These are phyloP conservation scores for Ambispora gerdemannii DNA, from an alignment of 192 early-diverging fungal species.

Conservation along the genomic window DNA sequence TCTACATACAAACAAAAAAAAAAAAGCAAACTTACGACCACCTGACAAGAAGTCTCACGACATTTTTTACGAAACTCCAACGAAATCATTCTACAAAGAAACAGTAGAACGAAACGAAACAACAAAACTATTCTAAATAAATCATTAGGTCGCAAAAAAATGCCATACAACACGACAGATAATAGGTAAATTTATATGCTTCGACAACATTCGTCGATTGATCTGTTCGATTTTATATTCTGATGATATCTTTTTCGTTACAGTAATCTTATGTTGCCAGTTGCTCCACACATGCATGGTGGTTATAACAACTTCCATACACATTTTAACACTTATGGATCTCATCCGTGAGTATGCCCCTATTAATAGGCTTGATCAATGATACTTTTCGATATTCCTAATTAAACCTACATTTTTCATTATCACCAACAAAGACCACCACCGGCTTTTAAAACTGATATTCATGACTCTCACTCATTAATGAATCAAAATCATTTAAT, in stretches of 20 bases:
- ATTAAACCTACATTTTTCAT: background rate
- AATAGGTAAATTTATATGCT: background rate
- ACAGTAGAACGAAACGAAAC: too few relatives aligned
- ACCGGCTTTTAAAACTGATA: slow-evolving; percentile 12
- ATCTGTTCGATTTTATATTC: too few relatives aligned
- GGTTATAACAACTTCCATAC: background rate
- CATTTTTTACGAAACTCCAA: too few relatives aligned
- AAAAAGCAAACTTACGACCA: too few relatives aligned
- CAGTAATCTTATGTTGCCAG: background rate
- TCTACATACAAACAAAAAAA: too few relatives aligned
- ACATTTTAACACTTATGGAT: background rate
- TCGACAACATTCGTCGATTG: too few relatives aligned
- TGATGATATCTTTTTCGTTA: background rate
- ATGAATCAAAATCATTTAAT: slow-evolving; percentile 29
- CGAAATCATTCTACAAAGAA: too few relatives aligned
- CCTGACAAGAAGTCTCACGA: too few relatives aligned
- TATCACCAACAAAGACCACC: background rate
- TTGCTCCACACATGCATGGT: background rate
- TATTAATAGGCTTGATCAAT: too few relatives aligned
- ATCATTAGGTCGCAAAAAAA: background rate
- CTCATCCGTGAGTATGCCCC: background rate
- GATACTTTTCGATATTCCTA: too few relatives aligned
- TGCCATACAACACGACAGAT: background rate
- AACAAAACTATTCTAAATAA: too few relatives aligned
- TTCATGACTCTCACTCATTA: background rate